Conservation (phyloP, 192 early-diverging fungal genomes). For the Glomus cerebriforme region DNA sequence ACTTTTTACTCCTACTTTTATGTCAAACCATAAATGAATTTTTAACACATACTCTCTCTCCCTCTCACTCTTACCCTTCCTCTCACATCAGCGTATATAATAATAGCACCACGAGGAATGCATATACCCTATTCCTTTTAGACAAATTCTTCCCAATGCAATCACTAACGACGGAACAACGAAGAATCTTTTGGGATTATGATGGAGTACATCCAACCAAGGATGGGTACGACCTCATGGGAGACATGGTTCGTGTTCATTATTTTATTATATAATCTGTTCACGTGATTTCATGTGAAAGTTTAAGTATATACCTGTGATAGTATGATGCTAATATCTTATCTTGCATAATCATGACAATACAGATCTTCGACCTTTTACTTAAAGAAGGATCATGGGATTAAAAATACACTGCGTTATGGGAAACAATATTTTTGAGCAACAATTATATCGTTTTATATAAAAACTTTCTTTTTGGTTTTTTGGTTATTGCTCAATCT, state of each 20-base stretch:
- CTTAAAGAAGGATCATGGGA: slow-evolving; percentile 28
- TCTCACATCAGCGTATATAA: slow-evolving; percentile 15
- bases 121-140: slow-evolving; percentile 14
- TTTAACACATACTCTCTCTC: too few relatives aligned
- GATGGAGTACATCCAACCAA: slow-evolving; percentile 27
- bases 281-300: background rate
- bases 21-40: background rate
- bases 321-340: background rate
- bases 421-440: background rate
- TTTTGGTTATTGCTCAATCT: background rate
- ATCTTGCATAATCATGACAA: background rate
- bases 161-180: slow-evolving; percentile 26
- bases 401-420: background rate
- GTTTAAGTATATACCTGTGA: background rate
- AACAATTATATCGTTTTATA: background rate
- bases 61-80: too few relatives aligned
- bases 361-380: slow-evolving; percentile 19
- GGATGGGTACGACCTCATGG: slow-evolving; percentile 25
- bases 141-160: slow-evolving; percentile 31
- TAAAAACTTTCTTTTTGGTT: background rate
- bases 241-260: slow-evolving; percentile 19
- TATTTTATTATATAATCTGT: background rate
- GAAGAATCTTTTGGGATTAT: slow-evolving; percentile 23
- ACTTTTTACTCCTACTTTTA: background rate
- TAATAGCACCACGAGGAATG: slow-evolving; percentile 26